Base-by-base conservation (phyloP, 495 filamentous ascomycete genomes). In the Hyaloscypha bicolor region DNA sequence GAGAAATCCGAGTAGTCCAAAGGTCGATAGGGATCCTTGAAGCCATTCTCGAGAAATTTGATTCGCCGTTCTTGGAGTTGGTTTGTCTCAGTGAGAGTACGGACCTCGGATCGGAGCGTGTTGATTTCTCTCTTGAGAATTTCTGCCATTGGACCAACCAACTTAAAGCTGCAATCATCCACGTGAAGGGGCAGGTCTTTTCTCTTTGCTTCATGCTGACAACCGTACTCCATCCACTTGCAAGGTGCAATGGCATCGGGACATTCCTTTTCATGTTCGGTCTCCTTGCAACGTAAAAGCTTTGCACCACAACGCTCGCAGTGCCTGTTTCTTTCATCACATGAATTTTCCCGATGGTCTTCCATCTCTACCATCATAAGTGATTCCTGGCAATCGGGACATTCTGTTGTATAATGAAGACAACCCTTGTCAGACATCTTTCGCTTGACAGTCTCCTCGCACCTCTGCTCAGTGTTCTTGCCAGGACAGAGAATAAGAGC, bases 401-500 rank as follows among this genome's bases (percentile, higher is more conserved):
- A 87, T n/a, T 65, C 33, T 0, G 74, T 73, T 6, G 75, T 67
- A 51, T 76, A 75, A 61, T 87, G 84, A n/a, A 85, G 74, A 65
- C 84, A 87, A 3, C 76, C 79, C n/a, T 79, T 75, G 9, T 74
- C 76, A 8, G 73, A 66, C 63, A 73, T 63, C 55, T 67, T 78
- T 60, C 82, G 76, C 6, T 73, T 72, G 21, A 84, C 71, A 3
- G 72, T 72, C 60, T 79, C 72, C 37, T 70, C 58, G 72, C 85
- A 88, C 6, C 64, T 63, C 12, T 77, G 62, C 39, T 80, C 77
- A 30, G 59, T 52, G 19, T 48, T 37, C 33, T 45, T 62, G 14
- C 68, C 62, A 19, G 89, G 85, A 70, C 93, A 97, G 62, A 82
- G 81, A 32, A 94, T 80, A 19, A 82, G 77, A 16, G 84, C 83